phyloP scores from a whole-genome alignment of 2,329 filamentous ascomycete genomes.

The Arthrobotrys megalospora region DNA sequence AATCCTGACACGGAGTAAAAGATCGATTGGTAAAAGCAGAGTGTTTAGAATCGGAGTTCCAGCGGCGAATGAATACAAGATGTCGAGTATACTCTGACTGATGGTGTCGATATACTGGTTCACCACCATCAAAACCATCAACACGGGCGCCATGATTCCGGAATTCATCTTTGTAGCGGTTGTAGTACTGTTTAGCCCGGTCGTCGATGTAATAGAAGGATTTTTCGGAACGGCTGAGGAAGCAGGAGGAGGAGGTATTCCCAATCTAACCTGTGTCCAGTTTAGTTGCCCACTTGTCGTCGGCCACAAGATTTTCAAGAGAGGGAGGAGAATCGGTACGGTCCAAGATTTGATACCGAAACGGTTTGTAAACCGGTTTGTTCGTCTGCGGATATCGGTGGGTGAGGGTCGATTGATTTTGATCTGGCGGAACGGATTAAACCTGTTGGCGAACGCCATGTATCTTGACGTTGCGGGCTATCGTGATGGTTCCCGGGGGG shows the following conservation, averaged over 20 bases:
- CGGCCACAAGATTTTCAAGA: neutral
- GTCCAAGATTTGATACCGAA: slow-evolving; percentile 40
- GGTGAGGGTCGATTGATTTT: neutral
- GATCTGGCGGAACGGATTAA: slow-evolving; percentile 30
- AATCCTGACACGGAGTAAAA: slow-evolving; percentile 36
- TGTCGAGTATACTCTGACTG: slow-evolving; percentile 5
- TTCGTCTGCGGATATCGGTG: slow-evolving; percentile 22
- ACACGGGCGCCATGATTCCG: slow-evolving; percentile 4
- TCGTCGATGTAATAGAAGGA: neutral
- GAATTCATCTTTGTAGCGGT: neutral
- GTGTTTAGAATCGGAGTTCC: slow-evolving; percentile 6
- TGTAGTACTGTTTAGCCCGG: neutral
- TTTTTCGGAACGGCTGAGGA: neutral
- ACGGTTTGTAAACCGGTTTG: slow-evolving; percentile 10
- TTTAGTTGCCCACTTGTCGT: neutral
- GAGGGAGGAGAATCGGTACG: slow-evolving; percentile 12
- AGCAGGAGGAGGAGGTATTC: neutral
- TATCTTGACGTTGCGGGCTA: neutral
- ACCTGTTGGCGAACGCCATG: slow-evolving; percentile 1
- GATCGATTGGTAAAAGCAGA: slow-evolving; percentile 18
- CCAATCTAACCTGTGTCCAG: neutral
- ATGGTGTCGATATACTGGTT: slow-evolving; percentile 32
- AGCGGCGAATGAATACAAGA: slow-evolving; percentile 3
- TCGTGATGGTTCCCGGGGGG: neutral
- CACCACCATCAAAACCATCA: slow-evolving; percentile 14